Base-by-base conservation (phyloP, 2,329 filamentous ascomycete genomes). In the Piedraia hortae region DNA sequence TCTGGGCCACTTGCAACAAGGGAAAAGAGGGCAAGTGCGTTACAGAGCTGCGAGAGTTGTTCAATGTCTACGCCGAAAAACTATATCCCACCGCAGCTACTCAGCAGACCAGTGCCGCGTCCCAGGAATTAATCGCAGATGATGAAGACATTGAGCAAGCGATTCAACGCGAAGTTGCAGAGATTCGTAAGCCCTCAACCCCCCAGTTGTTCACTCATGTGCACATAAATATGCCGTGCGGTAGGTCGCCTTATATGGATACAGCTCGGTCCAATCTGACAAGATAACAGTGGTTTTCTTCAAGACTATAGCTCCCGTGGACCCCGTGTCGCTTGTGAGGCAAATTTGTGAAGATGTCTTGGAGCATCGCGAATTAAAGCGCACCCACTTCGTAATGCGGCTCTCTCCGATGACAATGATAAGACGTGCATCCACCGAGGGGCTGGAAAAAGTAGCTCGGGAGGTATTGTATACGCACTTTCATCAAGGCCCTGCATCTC, bases 1-100 rank as follows among this genome's bases (percentile, higher is more conserved):
- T 82, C 26, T 82, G 71, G 70, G 66, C 68, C 13, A 78, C 72
- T 0, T 80, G 70, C 39, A 62, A 68, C 22, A 59, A 68, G 38
- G 61, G 62, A 31, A 68, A 71, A 48, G 70, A 74, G 44, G 53
- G 52, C 18, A 69, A 65, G 42, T 69, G 71, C 8, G 56, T 70
- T 2, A 50, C 54, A 21, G 73, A 82, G 39, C 53, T 78, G 29
- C 54, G 53, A 26, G 46, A 57, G 26, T 46, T 78, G 11, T 70
- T 75, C 35, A 33, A 30, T 4, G 36, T 77, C 62, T 74, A 73
- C 35, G 67, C 61, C 11, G 57, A 69, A 32, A 57, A 53, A 28
- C 29, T 55, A n/a, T 54, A 54, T 28, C 43, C 39, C 11, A 22
- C 31, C 12, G 25, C 46, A 63, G 30, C 69, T 4, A 21, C 24